These are phyloP conservation scores for Caryopteris hybrid DNA, from an alignment of 305 asterid genomes.

Conservation along the genomic window DNA sequence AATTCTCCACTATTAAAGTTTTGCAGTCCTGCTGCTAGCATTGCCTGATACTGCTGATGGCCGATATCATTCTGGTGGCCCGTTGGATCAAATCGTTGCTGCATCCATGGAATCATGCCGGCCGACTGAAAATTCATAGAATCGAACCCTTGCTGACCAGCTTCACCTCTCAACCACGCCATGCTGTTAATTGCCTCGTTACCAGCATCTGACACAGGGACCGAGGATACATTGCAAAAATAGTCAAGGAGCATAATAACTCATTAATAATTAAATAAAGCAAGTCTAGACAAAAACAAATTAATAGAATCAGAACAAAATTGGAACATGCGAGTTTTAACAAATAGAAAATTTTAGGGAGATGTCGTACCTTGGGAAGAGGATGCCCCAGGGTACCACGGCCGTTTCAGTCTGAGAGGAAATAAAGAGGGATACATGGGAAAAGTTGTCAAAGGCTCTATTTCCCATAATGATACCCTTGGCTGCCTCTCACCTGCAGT, in stretches of 20 bases:
- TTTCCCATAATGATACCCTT: slow-evolving; percentile 93
- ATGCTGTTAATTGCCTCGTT: slow-evolving; percentile 63
- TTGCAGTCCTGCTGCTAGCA: slow-evolving; percentile 67
- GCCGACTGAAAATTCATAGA: slow-evolving; percentile 61
- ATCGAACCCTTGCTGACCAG: slow-evolving; percentile 64
- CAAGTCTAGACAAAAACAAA: too few species aligned
- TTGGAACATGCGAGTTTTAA: too few species aligned
- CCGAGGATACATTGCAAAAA: too few species aligned
- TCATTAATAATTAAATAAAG: too few species aligned
- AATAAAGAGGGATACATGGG: slow-evolving; percentile 94
- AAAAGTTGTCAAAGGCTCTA: slow-evolving; percentile 92
- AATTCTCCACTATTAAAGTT: slow-evolving; percentile 59
- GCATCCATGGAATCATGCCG: slow-evolving; percentile 84
- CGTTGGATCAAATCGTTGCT: slow-evolving; percentile 71
- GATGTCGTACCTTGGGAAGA: slow-evolving; percentile 75
- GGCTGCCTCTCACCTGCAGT: slow-evolving; percentile 98
- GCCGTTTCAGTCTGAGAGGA: slow-evolving; percentile 87
- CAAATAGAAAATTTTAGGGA: not conserved
- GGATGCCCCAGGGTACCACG: slow-evolving; percentile 95
- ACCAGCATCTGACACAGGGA: slow-evolving; percentile 51
- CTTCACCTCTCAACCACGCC: slow-evolving; percentile 86
- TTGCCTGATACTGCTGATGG: slow-evolving; percentile 86
- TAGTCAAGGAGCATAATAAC: too few species aligned
- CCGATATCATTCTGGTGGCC: slow-evolving; percentile 55
- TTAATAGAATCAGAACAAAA: too few species aligned